Base-by-base conservation (phyloP, 2,329 filamentous ascomycete species). In the Trichoderma atroviride region DNA sequence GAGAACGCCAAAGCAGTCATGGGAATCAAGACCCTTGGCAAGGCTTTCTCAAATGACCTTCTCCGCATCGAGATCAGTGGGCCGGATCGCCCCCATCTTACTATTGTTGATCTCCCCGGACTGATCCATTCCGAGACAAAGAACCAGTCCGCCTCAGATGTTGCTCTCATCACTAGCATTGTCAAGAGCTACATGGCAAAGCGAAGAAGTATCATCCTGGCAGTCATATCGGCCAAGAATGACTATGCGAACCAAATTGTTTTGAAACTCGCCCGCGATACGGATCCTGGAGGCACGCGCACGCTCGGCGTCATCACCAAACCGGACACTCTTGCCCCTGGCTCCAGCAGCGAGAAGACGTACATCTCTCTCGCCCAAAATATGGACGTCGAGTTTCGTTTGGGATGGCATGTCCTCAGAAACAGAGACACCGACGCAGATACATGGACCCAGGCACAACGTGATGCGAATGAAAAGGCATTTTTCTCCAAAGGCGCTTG, bases 191-290 rank as follows among this genome's bases (percentile, higher is more conserved):
- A 92, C 74, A 90, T 92, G 82, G 75, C 77, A 22, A 81, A 86
- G 6, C 76, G 80, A 0, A 78, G 87, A 5, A 90, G 83, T 70
- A 87, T 92, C 68, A 88, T 90, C 6, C 80, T 91, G 0, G 85
- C 88, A 0, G 84, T 89, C 0, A 81, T 90, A 0, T 86, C 84
- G 0, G 87, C 86, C 0, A 85, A 84, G 63, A 83, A 83, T 47
- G 86, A 91, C 65, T 84, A 84, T 70, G 86, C 86, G 6, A 85
- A 88, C 37, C 89, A 92, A 73, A 79, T 83, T 4, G 84, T 92
- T 5, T 78, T 87, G 0, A 81, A 85, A 14, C 74, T 83, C 53
- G 81, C 86, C 3, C 68, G 72, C 6, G 29, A 66, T 3, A 69
- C 74, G 0, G 76, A 78, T 29, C 70, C 74, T 0, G 29, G 69